These are phyloP conservation scores for Austropuccinia psidii DNA, from an alignment of 1,284 basidiomycete species.

Conservation along the genomic window DNA sequence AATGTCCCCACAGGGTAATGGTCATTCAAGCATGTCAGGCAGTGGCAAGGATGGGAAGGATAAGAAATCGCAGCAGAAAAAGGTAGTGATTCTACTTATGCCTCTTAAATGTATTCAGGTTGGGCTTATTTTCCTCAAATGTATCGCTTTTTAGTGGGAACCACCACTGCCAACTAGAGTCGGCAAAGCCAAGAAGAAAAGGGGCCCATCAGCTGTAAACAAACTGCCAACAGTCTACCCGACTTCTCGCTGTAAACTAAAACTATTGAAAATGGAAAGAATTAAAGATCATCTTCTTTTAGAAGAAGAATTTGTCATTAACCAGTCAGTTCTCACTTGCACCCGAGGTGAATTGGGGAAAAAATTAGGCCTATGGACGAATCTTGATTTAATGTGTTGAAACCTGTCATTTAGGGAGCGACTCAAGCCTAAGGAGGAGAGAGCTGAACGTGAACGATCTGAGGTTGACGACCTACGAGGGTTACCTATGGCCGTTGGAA, in stretches of 20 bases:
- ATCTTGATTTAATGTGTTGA: too few relatives aligned
- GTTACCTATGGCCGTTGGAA: constrained; percentile 92
- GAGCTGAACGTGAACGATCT: constrained; percentile 88
- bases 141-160: constrained; percentile 83
- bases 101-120: too few relatives aligned
- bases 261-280: constrained; percentile 89
- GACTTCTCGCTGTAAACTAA: constrained; percentile 88
- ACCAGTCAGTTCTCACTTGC: constrained; percentile 11
- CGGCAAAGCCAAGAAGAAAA: constrained; percentile 76
- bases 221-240: constrained; percentile 91
- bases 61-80: constrained; percentile 35
- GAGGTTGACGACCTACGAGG: constrained; percentile 92
- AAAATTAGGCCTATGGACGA: too few relatives aligned
- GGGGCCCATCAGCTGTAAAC: constrained; percentile 77
- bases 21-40: constrained; percentile 35
- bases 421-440: constrained; percentile 64
- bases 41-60: constrained; percentile 36
- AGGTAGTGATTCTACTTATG: neutral
- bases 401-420: constrained; percentile 38
- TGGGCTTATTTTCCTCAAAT: neutral
- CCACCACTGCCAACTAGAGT: constrained; percentile 94
- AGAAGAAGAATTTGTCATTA: constrained; percentile 58
- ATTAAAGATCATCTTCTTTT: constrained; percentile 97
- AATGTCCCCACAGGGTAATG: constrained; percentile 31
- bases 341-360: constrained; percentile 55